Evolutionary conservation across 257 asterid genomes (phyloP), one percentile per base, ranked within the genome.

Genomic region (Solanum raphanifolium): DNA sequence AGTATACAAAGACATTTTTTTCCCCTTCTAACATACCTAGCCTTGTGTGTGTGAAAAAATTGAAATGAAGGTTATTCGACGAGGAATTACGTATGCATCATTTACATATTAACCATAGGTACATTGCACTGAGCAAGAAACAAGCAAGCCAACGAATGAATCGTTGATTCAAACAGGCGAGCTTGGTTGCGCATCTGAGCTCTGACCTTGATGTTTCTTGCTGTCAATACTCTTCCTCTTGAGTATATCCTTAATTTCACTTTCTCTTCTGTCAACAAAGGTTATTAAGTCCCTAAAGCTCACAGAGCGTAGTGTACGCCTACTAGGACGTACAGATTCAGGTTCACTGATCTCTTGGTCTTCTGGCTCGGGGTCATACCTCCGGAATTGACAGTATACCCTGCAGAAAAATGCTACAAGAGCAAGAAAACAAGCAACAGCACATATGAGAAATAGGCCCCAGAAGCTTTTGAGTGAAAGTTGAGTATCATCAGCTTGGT

Each of bases 391-490:
- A 90, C 65, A 87, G 46, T 92, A 94, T 2, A 97, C 90, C 87
- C 98, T 89, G 88, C 92, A 89, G 89, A 91, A 90, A 75, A 93
- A 97, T 71, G 91, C 23, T 5, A 58, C 2, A 66, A 96, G 81
- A 2, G 98, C 98, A 13, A 91, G 6, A 39, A 89, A 83, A 87
- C 96, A 95, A 13, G 92, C 98, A 13, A 92, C 79, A 66, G 96
- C 99, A 52, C 98, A 97, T 69, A 97, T 90, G 12, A 97, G 94
- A 84, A 95, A 97, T 38, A 97, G 90, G 83, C 98, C 99, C 98
- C 98, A 97, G 90, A 97, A 97, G 93, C 98, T 97, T 88, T 90
- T 93, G 83, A 97, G 94, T 6, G 99, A 95, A 34, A 97, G 99
- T 29, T 89, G 93, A 87, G 34, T 88, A 2, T 92, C 96, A 1